Percentiles rank a stretch among this genome's conserved stretches.
Evolutionary conservation across 306 rosid species (phyloP).

Genomic region (Cucurbita ficifolia): DNA sequence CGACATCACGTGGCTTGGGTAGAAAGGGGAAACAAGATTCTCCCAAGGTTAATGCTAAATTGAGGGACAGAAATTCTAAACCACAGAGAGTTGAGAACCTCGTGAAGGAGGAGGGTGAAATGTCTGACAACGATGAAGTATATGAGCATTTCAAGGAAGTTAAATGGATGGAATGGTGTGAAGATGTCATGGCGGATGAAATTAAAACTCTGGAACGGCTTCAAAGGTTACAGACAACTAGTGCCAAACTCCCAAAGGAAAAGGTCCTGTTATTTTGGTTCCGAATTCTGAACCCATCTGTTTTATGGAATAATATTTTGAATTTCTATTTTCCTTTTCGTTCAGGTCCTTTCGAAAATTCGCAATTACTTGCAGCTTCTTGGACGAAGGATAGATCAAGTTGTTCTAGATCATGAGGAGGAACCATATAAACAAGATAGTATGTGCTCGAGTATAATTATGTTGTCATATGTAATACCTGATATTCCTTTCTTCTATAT

Average conservation of each 20-base stretch:
- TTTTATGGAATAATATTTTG: neutral
- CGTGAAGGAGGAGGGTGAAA: slow-evolving; percentile 96
- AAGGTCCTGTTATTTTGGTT: slow-evolving; percentile 27
- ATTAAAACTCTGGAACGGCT: slow-evolving; percentile 79
- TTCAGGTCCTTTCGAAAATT: slow-evolving; percentile 79
- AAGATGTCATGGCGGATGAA: slow-evolving; percentile 79
- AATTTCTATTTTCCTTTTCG: neutral
- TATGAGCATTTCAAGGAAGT: slow-evolving; percentile 97
- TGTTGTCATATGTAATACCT: neutral
- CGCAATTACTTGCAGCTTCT: slow-evolving; percentile 91
- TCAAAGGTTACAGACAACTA: slow-evolving; percentile 70
- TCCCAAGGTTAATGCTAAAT: slow-evolving; percentile 30
- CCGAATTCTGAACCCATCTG: neutral
- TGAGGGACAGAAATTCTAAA: slow-evolving; percentile 41
- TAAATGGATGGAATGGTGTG: slow-evolving; percentile 99
- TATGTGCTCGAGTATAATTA: slow-evolving; percentile 26
- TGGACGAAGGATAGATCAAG: slow-evolving; percentile 84
- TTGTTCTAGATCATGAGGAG: slow-evolving; percentile 65
- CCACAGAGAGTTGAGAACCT: slow-evolving; percentile 65
- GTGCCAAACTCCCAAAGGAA: slow-evolving; percentile 94
- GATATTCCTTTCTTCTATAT: neutral
- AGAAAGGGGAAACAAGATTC: slow-evolving; percentile 56
- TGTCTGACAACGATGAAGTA: slow-evolving; percentile 92
- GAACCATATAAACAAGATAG: slow-evolving; percentile 83
- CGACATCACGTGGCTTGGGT: slow-evolving; percentile 33